Conservation (phyloP, 1,139 yeast genomes). For the Scheffersomyces lignicola region DNA sequence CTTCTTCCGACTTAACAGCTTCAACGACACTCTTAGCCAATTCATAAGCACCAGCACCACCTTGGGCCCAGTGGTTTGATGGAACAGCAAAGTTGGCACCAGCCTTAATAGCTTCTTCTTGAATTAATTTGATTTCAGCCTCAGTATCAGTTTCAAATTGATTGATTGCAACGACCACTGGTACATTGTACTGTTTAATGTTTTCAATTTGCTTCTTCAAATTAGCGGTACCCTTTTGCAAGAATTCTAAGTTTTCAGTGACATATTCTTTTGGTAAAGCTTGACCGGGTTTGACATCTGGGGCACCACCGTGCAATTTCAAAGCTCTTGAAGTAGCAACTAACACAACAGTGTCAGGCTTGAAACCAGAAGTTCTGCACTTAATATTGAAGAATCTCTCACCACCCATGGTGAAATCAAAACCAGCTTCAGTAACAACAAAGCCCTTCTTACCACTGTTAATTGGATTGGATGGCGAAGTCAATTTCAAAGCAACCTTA, state of each 20-base stretch:
- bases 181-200: constrained; percentile 68
- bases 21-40: constrained; percentile 70
- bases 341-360: constrained; percentile 72
- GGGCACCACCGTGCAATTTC: constrained; percentile 82
- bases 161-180: constrained; percentile 79
- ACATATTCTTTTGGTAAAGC: constrained; percentile 66
- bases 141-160: constrained; percentile 69
- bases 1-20: constrained; percentile 44
- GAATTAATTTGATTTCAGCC: constrained; percentile 66
- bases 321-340: constrained; percentile 82
- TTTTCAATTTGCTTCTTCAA: constrained; percentile 74
- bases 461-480: constrained; percentile 48
- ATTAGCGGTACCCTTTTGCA: constrained; percentile 66
- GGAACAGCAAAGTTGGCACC: constrained; percentile 78
- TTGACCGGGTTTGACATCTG: constrained; percentile 82
- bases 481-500: constrained; percentile 65
- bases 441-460: constrained; percentile 53
- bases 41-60: constrained; percentile 72
- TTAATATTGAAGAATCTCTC: constrained; percentile 80
- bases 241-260: constrained; percentile 64
- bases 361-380: constrained; percentile 71
- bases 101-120: constrained; percentile 62
- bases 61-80: constrained; percentile 79
- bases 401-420: constrained; percentile 88
- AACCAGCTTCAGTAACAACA: constrained; percentile 84